Conservation (phyloP, 2,329 filamentous ascomycete species). For the Apiospora malaysiana region DNA sequence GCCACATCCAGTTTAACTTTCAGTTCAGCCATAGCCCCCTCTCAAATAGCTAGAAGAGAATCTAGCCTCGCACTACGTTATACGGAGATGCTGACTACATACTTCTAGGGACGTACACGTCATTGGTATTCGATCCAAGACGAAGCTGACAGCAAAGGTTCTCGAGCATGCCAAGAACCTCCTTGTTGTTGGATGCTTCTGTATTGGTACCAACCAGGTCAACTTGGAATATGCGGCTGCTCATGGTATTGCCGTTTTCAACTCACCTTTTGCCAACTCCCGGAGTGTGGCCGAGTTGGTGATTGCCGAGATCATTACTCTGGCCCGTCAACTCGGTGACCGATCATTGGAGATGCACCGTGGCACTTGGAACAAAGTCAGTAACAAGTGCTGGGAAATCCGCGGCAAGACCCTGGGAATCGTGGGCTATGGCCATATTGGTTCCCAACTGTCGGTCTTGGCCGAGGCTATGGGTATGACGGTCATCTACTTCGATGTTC, state of each 20-base stretch:
- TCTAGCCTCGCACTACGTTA: neutral
- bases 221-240: slow-evolving; percentile 82
- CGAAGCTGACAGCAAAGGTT: slow-evolving; percentile 86
- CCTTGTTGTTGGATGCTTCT: slow-evolving; percentile 97
- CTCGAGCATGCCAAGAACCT: slow-evolving; percentile 90
- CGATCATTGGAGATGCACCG: slow-evolving; percentile 93
- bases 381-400: slow-evolving; percentile 95
- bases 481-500: slow-evolving; percentile 95
- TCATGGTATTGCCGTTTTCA: slow-evolving; percentile 95
- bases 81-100: neutral
- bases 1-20: too few species aligned
- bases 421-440: slow-evolving; percentile 96
- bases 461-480: slow-evolving; percentile 98
- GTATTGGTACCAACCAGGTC: slow-evolving; percentile 97
- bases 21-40: neutral
- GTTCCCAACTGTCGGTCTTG: slow-evolving; percentile 91
- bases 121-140: slow-evolving; percentile 98
- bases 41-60: neutral
- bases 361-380: slow-evolving; percentile 98
- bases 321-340: slow-evolving; percentile 92
- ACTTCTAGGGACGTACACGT: slow-evolving; percentile 83
- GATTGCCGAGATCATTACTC: slow-evolving; percentile 88
- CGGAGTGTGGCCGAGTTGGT: slow-evolving; percentile 96
- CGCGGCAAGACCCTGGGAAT: slow-evolving; percentile 97
- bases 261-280: slow-evolving; percentile 98